Conservation (phyloP, 805 yeast species). For the Blastobotrys attinorum region DNA sequence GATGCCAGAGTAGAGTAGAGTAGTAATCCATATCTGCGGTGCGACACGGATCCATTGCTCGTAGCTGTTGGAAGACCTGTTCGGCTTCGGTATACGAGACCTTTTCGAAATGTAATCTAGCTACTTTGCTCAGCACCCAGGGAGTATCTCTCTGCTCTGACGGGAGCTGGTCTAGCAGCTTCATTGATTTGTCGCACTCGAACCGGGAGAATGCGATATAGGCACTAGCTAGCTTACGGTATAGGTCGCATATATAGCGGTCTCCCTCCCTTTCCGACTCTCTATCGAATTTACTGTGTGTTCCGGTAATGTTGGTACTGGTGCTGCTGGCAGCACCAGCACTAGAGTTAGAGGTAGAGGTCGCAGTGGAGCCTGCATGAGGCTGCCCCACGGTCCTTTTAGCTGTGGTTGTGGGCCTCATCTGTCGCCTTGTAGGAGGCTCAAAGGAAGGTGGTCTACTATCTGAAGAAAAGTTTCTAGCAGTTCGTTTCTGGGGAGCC, state of each 20-base stretch:
- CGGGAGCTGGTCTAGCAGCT: constrained; percentile 59
- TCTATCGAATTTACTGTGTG: neutral
- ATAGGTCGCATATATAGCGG: constrained; percentile 40
- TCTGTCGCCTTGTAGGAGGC: neutral
- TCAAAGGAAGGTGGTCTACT: neutral
- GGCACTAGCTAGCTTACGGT: constrained; percentile 51
- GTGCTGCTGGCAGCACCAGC: neutral
- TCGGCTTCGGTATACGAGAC: constrained; percentile 78
- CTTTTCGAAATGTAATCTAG: constrained; percentile 76
- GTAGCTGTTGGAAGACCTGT: constrained; percentile 49
- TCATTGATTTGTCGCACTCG: constrained; percentile 74
- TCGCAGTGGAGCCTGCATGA: neutral
- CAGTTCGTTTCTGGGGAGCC: constrained; percentile 19
- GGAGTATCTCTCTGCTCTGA: constrained; percentile 60
- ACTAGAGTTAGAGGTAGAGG: neutral
- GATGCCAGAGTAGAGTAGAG: constrained; percentile 89
- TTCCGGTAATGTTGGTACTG: neutral
- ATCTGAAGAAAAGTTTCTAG: constrained; percentile 8
- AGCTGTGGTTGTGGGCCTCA: neutral
- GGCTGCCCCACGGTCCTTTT: neutral
- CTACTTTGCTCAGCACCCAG: constrained; percentile 76
- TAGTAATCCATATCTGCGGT: constrained; percentile 83
- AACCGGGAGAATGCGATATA: constrained; percentile 52
- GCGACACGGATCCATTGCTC: constrained; percentile 69
- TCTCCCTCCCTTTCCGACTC: constrained; percentile 8